Base-by-base conservation (phyloP, 768 basidiomycete species). In the Baorangia bicolor region DNA sequence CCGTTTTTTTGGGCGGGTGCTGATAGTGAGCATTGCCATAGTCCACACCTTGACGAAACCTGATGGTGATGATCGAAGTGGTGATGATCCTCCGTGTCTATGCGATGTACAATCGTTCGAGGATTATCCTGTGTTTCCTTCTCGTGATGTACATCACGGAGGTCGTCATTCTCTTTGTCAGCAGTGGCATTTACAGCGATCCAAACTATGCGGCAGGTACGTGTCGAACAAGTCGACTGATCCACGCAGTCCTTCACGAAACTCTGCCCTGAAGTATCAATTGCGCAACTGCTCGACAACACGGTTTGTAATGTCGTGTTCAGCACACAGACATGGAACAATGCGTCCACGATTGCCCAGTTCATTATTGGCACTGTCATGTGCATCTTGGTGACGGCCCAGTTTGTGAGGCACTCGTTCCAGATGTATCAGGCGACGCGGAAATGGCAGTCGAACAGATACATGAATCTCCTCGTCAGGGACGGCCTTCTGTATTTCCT, bases 101-200 rank as follows among this genome's bases (percentile, higher is more conserved):
- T n/a, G n/a, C n/a, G n/a, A n/a, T n/a, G n/a, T n/a, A 49, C 18
- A 44, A 49, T 38, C 41, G 34, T 20, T 57, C 56, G 16, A 48
- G 27, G 50, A 37, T 57, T 21, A 37, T 53, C 30, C 51, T 57
- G 3, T 20, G 27, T 8, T 8, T 38, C 7, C 56, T 57, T 12
- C 46, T 57, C 11, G 41, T 49, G 37, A 20, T 54, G 3, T 58
- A 53, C 35, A 12, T 40, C 5, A 2, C 48, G 2, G 23, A 43
- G 27, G 5, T 58, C 6, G 20, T 41, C 43, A 10, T 54, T 9
- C 23, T 57, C 7, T 7, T 53, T 18, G 31, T 46, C 11, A 33
- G 21, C 21, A 23, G 37, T 33, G 13, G 37, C 28, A 30, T n/a
- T n/a, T n/a, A n/a, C n/a, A n/a, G n/a, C n/a, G n/a, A n/a, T n/a